Conservation (phyloP, 75 land plant species). For the Pseudotsuga menziesii region DNA sequence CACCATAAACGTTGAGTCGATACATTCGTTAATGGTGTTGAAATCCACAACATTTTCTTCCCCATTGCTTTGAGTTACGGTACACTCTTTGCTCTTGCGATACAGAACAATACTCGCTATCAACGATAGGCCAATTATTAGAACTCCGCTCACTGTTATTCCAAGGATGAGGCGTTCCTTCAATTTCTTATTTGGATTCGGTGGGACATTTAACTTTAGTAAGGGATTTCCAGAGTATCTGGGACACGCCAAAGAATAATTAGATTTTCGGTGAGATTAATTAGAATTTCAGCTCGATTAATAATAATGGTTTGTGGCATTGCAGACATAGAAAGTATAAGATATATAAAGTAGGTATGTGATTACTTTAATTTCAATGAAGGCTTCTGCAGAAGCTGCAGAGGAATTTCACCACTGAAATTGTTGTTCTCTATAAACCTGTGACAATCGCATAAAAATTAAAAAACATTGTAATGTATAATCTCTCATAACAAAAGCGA, state of each 20-base stretch:
- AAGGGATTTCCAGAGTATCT: not conserved
- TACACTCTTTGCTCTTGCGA: not conserved
- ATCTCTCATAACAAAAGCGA: not conserved
- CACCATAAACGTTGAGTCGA: not conserved
- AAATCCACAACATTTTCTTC: not conserved
- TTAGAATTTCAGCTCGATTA: too few relatives aligned
- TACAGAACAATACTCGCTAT: not conserved
- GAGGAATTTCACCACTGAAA: slow-evolving; percentile 4
- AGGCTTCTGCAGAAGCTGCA: not conserved
- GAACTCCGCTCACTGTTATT: not conserved
- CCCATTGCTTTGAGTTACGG: too few relatives aligned
- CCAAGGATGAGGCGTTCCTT: not conserved
- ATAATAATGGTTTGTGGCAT: too few relatives aligned
- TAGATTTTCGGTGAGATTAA: too few relatives aligned
- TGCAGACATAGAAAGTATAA: not conserved
- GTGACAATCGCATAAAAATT: not conserved
- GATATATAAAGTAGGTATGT: not conserved
- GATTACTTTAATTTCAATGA: not conserved
- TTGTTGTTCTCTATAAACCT: slow-evolving; percentile 2
- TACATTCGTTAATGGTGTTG: not conserved
- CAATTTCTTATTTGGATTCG: not conserved
- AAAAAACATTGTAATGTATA: not conserved
- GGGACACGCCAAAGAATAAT: not conserved
- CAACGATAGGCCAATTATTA: not conserved
- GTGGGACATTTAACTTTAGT: not conserved